These are phyloP conservation scores for Astrothelium subdiscretum DNA, from an alignment of 495 filamentous ascomycete genomes.

Conservation along the genomic window DNA sequence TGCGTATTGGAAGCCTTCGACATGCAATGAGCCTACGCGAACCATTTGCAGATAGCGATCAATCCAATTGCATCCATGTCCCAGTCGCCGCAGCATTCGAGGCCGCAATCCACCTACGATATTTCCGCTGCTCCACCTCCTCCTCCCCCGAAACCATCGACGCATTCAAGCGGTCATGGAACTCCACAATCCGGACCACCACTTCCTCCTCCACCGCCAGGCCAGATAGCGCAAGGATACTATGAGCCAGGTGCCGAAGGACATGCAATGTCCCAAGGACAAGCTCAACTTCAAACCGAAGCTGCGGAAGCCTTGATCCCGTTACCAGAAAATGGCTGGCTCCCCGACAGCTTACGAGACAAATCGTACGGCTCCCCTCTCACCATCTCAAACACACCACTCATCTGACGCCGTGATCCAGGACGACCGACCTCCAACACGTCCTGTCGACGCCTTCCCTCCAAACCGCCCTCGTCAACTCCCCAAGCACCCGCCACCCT, in stretches of 20 bases:
- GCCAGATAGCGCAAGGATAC: slow-evolving; percentile 13
- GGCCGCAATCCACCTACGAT: slow-evolving; percentile 22
- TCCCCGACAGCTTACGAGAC: slow-evolving; percentile 26
- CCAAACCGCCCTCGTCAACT: slow-evolving; percentile 33
- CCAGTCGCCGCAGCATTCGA: slow-evolving; percentile 16
- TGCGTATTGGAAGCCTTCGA: too few relatives aligned
- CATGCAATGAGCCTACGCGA: too few relatives aligned
- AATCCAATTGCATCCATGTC: neutral
- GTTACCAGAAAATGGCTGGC: slow-evolving; percentile 29
- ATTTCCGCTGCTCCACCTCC: slow-evolving; percentile 28
- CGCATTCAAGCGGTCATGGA: slow-evolving; percentile 18
- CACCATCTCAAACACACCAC: neutral
- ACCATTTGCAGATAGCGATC: too few relatives aligned
- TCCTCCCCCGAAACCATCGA: slow-evolving; percentile 31
- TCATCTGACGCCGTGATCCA: slow-evolving; percentile 1
- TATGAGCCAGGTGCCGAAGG: slow-evolving; percentile 4
- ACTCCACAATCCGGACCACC: slow-evolving; percentile 28
- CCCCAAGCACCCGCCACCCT: slow-evolving; percentile 54
- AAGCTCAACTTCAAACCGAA: slow-evolving; percentile 9
- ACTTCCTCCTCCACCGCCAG: slow-evolving; percentile 28
- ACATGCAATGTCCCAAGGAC: neutral
- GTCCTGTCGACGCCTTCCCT: slow-evolving; percentile 25
- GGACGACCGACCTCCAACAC: slow-evolving; percentile 29
- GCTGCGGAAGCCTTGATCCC: slow-evolving; percentile 13
- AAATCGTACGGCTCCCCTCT: slow-evolving; percentile 22